phyloP scores from a whole-genome alignment of 2,329 filamentous ascomycete genomes.

The Colletotrichum horii region DNA sequence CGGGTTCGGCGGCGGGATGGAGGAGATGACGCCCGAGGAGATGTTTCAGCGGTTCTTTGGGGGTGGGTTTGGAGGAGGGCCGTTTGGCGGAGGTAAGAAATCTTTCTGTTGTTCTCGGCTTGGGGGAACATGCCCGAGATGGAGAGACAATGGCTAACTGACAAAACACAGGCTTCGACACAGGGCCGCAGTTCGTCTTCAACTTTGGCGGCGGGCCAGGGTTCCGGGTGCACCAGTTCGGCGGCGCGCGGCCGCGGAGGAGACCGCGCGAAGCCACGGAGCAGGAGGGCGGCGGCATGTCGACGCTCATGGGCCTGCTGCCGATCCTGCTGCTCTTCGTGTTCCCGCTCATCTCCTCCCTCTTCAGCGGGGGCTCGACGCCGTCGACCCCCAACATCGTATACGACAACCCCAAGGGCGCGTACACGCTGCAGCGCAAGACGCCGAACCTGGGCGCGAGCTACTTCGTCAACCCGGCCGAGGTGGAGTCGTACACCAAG shows the following conservation, averaged over 20 bases:
- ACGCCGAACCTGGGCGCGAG: constrained; percentile 75
- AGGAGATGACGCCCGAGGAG: constrained; percentile 95
- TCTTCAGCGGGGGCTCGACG: constrained; percentile 67
- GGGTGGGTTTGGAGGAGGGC: constrained; percentile 67
- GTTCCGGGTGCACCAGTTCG: constrained; percentile 94
- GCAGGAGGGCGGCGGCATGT: constrained; percentile 56
- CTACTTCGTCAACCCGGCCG: constrained; percentile 84
- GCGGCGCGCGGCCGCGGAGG: constrained; percentile 76
- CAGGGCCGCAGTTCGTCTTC: constrained; percentile 89
- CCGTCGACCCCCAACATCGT: constrained; percentile 71
- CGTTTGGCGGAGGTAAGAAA: constrained; percentile 47
- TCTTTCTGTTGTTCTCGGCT: too few species aligned
- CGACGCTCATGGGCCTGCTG: constrained; percentile 75
- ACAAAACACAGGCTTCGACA: constrained; percentile 63
- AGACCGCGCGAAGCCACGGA: constrained; percentile 71
- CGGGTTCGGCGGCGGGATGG: constrained; percentile 74
- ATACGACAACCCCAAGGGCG: constrained; percentile 74
- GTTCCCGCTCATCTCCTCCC: constrained; percentile 79
- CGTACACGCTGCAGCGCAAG: constrained; percentile 75
- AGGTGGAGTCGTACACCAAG: constrained; percentile 73
- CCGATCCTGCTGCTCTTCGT: constrained; percentile 91
- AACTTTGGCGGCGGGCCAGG: constrained; percentile 92
- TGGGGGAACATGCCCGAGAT: not conserved
- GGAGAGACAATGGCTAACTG: constrained; percentile 1
- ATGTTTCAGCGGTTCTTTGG: constrained; percentile 98